Percentiles rank a stretch among this genome's conserved stretches.
Evolutionary conservation across 2,329 filamentous ascomycete genomes (phyloP).

Genomic region (Penicillium fuscoglaucum): DNA sequence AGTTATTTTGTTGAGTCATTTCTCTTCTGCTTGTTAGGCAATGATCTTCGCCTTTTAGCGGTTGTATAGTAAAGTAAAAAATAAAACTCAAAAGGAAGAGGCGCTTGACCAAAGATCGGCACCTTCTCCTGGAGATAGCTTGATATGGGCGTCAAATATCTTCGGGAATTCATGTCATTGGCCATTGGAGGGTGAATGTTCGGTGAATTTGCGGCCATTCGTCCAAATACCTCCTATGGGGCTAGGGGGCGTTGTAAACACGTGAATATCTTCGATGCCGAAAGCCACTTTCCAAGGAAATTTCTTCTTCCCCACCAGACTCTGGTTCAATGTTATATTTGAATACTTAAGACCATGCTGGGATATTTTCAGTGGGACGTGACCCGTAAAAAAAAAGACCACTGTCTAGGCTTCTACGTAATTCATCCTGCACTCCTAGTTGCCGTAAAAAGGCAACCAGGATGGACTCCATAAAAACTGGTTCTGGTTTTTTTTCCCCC

Average conservation of each 20-base stretch:
- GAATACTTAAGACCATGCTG: neutral
- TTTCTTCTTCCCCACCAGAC: neutral
- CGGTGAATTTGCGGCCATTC: neutral
- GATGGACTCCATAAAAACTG: neutral
- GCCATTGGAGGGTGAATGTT: neutral
- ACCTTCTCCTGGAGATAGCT: constrained; percentile 1
- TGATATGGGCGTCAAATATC: neutral
- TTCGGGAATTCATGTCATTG: neutral
- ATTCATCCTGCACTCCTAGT: constrained; percentile 3
- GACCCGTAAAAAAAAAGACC: neutral
- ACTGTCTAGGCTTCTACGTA: neutral
- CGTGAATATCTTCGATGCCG: constrained; percentile 9
- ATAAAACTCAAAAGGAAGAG: neutral
- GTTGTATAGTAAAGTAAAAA: neutral
- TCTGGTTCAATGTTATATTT: neutral
- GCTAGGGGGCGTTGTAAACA: neutral
- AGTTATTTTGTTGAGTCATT: neutral
- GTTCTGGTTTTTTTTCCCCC: neutral
- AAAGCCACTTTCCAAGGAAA: constrained; percentile 4
- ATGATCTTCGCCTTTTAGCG: constrained; percentile 1
- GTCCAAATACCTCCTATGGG: neutral
- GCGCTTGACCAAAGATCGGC: neutral
- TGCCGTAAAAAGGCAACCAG: constrained; percentile 11
- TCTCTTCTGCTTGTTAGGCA: neutral
- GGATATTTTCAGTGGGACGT: neutral